A percentile compares a stretch with the other conserved stretches of the same genome.
Conservation (phyloP, 495 filamentous ascomycete genomes). For the Chaetomidium leptoderma region DNA sequence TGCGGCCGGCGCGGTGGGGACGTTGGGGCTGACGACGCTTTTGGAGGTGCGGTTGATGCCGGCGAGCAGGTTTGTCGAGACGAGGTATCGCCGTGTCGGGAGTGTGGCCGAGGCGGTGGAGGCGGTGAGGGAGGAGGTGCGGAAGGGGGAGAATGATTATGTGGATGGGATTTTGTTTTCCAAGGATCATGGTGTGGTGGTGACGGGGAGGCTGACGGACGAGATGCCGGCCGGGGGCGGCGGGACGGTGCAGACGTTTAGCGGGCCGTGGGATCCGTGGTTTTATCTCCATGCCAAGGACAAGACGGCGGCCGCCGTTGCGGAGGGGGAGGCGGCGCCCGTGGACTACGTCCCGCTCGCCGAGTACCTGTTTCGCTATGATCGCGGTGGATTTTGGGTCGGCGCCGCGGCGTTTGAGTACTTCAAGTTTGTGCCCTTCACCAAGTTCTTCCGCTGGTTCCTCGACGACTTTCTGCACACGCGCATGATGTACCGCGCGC, state of each 20-base stretch:
- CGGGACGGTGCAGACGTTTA: conserved; percentile 36
- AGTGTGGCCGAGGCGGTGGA: conserved; percentile 17
- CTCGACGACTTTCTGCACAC: conserved; percentile 63
- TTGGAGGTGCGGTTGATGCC: conserved; percentile 52
- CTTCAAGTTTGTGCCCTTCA: conserved; percentile 53
- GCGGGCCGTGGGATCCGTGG: conserved; percentile 46
- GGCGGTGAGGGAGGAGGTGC: conserved; percentile 17
- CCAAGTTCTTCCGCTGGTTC: conserved; percentile 49
- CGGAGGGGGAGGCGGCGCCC: conserved; percentile 26
- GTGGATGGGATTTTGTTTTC: conserved; percentile 51
- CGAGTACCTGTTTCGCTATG: conserved; percentile 60
- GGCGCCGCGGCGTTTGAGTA: conserved; percentile 52
- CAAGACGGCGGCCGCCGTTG: conserved; percentile 15
- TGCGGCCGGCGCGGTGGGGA: conserved; percentile 56
- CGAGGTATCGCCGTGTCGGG: conserved; percentile 40
- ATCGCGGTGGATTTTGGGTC: conserved; percentile 59
- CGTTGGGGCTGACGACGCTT: conserved; percentile 54
- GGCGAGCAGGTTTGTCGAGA: conserved; percentile 49
- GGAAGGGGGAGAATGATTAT: conserved; percentile 39
- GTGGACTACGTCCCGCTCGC: conserved; percentile 40
- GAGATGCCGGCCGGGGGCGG: conserved; percentile 23
- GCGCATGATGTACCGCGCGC: conserved; percentile 58
- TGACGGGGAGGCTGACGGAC: conserved; percentile 48
- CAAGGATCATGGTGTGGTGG: conserved; percentile 43
- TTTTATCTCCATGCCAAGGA: conserved; percentile 49